Evolutionary conservation across 176 grass and related monocot genomes (phyloP), one percentile per base, ranked within the genome.

Genomic region (Oryza punctata): DNA sequence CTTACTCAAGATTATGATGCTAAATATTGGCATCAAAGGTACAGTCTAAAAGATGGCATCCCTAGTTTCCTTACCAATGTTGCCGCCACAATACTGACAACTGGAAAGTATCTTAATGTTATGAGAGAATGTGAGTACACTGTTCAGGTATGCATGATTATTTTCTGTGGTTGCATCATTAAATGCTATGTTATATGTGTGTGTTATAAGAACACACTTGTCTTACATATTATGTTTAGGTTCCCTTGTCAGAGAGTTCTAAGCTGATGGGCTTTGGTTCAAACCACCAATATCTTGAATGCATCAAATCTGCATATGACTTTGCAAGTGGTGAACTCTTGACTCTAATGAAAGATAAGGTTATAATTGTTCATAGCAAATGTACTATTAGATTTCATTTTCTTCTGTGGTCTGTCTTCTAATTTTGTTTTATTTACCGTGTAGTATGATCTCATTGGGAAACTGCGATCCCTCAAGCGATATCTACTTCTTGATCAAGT

Each of bases 301-400:
- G 96, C 75, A 98, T 98, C 61, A 98, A 96, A 84, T 90, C 93
- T 89, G 96, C 96, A 63, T 98, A 98, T 84, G 96, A 98, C 80
- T 98, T 98, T 90, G 93, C 93, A 82, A 98, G 96, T 75, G 77
- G 91, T 81, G 92, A 94, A 73, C 89, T 98, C 26, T 79, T 98
- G 63, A 92, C 81, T 90, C 96, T 98, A 78, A 96, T 98, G 74
- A 98, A 92, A 90, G 86, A 95, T 77, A 96, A 95, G 93, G 93
- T 98, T 82, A 57, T 78, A 2, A 40, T 25, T 76, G 35, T 82
- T 68, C 29, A 35, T 61, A 37, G 28, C 49, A 61, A 82, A 78
- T 38, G 45, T 85, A 74, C 25, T 81, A 65, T 26, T 69, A 40
- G 1, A 30, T 81, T 81, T 60, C 3, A 6, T 81, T 64, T 5